These are phyloP conservation scores for Coelastrella sp. DNA, from an alignment of 139 green algal species.

Conservation along the genomic window DNA sequence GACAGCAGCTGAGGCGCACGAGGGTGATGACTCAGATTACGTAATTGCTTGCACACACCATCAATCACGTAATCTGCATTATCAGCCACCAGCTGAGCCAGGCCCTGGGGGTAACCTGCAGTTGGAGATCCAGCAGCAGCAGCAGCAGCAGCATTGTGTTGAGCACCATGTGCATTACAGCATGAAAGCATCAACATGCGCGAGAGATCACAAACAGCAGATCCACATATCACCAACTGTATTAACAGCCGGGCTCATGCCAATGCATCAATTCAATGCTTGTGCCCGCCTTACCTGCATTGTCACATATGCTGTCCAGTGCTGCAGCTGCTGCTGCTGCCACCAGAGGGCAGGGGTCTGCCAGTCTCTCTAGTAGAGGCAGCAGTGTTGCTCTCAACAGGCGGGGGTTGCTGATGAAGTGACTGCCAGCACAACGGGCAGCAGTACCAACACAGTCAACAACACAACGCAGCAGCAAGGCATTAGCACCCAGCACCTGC, in stretches of 20 bases:
- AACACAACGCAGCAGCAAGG: conserved; percentile 66
- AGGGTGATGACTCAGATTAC: conserved; percentile 60
- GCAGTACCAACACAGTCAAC: conserved; percentile 67
- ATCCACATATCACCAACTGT: no score
- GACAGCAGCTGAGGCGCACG: conserved; percentile 81
- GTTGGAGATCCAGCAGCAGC: conserved; percentile 15
- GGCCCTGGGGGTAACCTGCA: conserved; percentile 61
- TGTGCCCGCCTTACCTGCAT: not conserved
- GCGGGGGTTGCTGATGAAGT: conserved; percentile 59
- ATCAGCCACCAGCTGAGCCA: conserved; percentile 63
- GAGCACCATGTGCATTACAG: no score
- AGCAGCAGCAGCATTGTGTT: not conserved
- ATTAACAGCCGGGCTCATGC: not conserved
- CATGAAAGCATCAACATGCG: no score
- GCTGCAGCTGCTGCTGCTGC: conserved; percentile 60
- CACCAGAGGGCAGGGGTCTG: conserved; percentile 68
- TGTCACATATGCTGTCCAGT: conserved; percentile 43
- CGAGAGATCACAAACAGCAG: no score
- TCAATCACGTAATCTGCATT: conserved; percentile 91
- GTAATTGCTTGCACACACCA: conserved; percentile 75
- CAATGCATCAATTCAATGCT: not conserved
- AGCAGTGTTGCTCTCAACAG: conserved; percentile 73
- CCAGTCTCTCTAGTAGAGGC: conserved; percentile 82
- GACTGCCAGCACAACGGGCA: conserved; percentile 57
- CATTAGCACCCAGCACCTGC: conserved; percentile 74